Conservation (phyloP, 768 basidiomycete species). For the Daedaleopsis sinensis region DNA sequence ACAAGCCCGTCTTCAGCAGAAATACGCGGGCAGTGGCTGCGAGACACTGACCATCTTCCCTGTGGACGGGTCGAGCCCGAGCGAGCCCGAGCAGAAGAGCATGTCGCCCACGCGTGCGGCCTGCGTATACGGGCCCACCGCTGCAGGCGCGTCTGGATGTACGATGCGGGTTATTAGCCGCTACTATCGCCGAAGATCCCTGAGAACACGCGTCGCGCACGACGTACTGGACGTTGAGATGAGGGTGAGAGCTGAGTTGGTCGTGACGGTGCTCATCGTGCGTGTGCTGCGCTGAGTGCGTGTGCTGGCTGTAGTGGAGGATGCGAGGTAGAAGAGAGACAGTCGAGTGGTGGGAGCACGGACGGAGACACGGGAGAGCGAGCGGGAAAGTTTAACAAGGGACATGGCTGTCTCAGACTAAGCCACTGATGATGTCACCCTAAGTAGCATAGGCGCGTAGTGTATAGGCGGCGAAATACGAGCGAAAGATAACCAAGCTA, state of each 20-base stretch:
- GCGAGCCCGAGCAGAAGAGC: conserved; percentile 88
- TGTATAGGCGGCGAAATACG: too few relatives aligned
- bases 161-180: too few relatives aligned
- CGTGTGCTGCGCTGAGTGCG: neutral
- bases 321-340: neutral
- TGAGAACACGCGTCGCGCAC: neutral
- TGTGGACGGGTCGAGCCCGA: conserved; percentile 77
- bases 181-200: too few relatives aligned
- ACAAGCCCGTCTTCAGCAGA: neutral
- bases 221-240: conserved; percentile 38
- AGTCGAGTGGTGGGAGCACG: neutral
- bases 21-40: neutral
- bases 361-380: neutral
- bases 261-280: conserved; percentile 30
- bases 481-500: neutral
- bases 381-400: neutral
- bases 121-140: conserved; percentile 88
- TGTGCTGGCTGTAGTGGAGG: neutral
- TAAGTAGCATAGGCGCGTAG: too few relatives aligned
- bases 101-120: conserved; percentile 83
- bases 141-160: conserved; percentile 80
- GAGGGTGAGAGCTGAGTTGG: conserved; percentile 39
- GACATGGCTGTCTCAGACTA: neutral
- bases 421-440: too few relatives aligned
- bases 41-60: conserved; percentile 58